A percentile compares a stretch with the other conserved stretches of the same genome.
These are phyloP conservation scores for Torulaspora maleeae DNA, from an alignment of 805 yeast species.

Conservation along the genomic window DNA sequence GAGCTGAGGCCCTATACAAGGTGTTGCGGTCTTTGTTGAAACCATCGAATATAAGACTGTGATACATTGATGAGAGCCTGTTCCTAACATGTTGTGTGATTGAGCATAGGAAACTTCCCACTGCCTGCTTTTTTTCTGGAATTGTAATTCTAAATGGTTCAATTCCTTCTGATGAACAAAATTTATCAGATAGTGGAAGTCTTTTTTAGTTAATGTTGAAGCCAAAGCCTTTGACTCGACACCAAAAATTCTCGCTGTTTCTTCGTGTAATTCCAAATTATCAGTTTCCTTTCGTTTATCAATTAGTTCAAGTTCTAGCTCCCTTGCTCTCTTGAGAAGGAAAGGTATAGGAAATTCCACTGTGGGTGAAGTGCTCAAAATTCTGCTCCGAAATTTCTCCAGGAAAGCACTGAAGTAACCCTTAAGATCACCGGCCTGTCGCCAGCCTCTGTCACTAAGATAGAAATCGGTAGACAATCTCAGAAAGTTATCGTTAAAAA, in stretches of 20 bases:
- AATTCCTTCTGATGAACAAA: conserved; percentile 34
- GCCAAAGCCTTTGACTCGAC: conserved; percentile 23
- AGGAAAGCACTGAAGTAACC: conserved; percentile 40
- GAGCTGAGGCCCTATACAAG: conserved; percentile 88
- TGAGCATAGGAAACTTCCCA: conserved; percentile 62
- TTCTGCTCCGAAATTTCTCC: conserved; percentile 42
- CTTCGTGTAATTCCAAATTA: conserved; percentile 1
- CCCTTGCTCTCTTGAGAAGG: conserved; percentile 50
- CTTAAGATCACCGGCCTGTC: conserved; percentile 14
- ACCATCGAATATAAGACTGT: conserved; percentile 77
- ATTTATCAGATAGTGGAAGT: conserved; percentile 31
- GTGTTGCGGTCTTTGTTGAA: conserved; percentile 77
- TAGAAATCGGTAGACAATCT: conserved; percentile 43
- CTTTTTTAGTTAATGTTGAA: conserved; percentile 34
- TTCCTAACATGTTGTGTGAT: conserved; percentile 57
- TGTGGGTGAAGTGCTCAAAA: conserved; percentile 80
- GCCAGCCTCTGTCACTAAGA: conserved; percentile 19
- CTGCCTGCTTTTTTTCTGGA: conserved; percentile 43
- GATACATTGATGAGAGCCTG: conserved; percentile 72
- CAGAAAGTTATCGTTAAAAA: conserved; percentile 66
- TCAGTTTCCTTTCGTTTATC: conserved; percentile 26
- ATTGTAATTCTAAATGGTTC: conserved; percentile 30
- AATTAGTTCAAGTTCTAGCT: conserved; percentile 42
- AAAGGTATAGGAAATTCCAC: conserved; percentile 70
- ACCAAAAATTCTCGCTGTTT: conserved; percentile 12